These are phyloP conservation scores for Lactarius hengduanensis DNA, from an alignment of 768 basidiomycete species.

Conservation along the genomic window DNA sequence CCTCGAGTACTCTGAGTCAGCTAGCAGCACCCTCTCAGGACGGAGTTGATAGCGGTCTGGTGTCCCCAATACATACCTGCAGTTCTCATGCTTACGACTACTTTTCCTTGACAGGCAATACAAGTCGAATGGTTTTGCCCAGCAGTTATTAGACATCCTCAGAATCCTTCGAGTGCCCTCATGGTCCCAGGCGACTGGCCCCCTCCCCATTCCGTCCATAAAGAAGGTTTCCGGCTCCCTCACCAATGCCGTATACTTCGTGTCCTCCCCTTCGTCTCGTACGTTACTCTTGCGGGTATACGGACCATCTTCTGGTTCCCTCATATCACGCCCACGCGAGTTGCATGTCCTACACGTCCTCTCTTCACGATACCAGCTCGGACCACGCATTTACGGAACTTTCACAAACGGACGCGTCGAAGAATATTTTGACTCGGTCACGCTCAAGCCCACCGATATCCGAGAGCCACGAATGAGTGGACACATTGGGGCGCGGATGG, in stretches of 20 bases:
- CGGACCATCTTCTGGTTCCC: conserved; percentile 77
- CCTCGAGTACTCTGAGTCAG: conserved; percentile 22
- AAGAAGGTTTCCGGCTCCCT: conserved; percentile 86
- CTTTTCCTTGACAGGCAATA: conserved; percentile 51
- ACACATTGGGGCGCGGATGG: conserved; percentile 93
- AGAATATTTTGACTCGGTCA: conserved; percentile 89
- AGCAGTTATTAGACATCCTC: conserved; percentile 55
- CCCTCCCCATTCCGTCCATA: conserved; percentile 54
- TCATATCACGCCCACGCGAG: conserved; percentile 87
- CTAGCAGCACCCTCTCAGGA: conserved; percentile 21
- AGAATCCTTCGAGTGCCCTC: conserved; percentile 53
- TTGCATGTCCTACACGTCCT: conserved; percentile 86
- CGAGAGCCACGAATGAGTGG: conserved; percentile 71
- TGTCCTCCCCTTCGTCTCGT: conserved; percentile 65
- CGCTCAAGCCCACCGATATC: conserved; percentile 75
- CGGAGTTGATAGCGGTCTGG: conserved; percentile 36
- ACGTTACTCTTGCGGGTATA: conserved; percentile 91
- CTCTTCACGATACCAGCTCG: conserved; percentile 84
- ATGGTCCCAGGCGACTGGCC: conserved; percentile 54
- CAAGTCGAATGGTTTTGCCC: conserved; percentile 55
- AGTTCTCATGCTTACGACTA: conserved; percentile 30
- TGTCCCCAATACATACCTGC: conserved; percentile 37
- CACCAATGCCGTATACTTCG: conserved; percentile 97
- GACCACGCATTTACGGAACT: conserved; percentile 90
- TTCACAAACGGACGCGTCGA: conserved; percentile 95